Conservation (phyloP, 2,329 filamentous ascomycete species). For the Mollisia scopiformis region DNA sequence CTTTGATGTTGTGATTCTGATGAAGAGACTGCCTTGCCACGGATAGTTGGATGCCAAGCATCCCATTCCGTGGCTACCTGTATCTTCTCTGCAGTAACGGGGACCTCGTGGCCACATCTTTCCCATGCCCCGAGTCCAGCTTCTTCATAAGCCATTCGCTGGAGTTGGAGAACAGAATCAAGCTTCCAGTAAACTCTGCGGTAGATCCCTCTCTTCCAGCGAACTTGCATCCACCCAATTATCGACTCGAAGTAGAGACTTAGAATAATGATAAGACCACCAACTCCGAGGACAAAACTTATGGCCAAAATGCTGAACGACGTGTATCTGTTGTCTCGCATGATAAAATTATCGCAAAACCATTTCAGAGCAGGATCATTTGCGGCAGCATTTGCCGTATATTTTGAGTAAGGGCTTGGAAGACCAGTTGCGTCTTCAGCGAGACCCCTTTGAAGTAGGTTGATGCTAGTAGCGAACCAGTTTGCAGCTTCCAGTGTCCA, state of each 20-base stretch:
- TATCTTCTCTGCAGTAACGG: slow-evolving; percentile 3
- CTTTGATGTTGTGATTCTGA: background rate
- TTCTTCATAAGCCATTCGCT: slow-evolving; percentile 6
- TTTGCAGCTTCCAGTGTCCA: background rate
- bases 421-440: background rate
- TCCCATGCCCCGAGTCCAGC: slow-evolving; percentile 1
- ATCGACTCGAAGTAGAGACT: background rate
- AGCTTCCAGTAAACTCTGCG: slow-evolving; percentile 4
- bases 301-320: slow-evolving; percentile 3
- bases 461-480: slow-evolving; percentile 6
- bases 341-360: slow-evolving; percentile 2
- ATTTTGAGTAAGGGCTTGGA: background rate
- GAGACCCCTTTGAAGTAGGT: background rate
- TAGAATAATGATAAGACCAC: background rate
- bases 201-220: background rate
- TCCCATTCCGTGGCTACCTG: background rate
- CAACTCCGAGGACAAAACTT: background rate
- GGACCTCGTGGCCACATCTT: slow-evolving; percentile 1
- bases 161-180: slow-evolving; percentile 1
- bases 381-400: background rate
- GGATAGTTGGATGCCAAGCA: slow-evolving; percentile 5
- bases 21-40: background rate
- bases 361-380: background rate
- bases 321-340: background rate
- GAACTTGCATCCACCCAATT: background rate